Evolutionary conservation across 768 basidiomycete genomes (phyloP).

Genomic region (Boletus rubescentipes): DNA sequence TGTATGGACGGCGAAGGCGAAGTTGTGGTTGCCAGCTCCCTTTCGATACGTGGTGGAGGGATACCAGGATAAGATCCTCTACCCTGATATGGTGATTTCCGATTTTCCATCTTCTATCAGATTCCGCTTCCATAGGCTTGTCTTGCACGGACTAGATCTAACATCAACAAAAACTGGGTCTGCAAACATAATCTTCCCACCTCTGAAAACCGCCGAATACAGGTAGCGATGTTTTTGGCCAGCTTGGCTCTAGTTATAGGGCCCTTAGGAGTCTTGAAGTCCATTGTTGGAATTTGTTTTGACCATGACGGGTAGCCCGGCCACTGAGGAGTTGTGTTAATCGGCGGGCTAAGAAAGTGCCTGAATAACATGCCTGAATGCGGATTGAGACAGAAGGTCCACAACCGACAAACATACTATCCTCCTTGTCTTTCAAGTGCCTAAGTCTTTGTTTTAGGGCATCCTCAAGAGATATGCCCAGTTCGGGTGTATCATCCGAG

Average conservation of each 20-base stretch:
- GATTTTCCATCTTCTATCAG: constrained; percentile 62
- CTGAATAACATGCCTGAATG: constrained; percentile 52
- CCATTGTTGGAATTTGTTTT: constrained; percentile 78
- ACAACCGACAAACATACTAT: constrained; percentile 65
- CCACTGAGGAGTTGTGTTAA: constrained; percentile 49
- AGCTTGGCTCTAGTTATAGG: constrained; percentile 76
- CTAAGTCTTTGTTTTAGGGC: constrained; percentile 60
- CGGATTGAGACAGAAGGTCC: constrained; percentile 82
- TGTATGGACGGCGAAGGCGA: constrained; percentile 38
- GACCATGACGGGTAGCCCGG: constrained; percentile 78
- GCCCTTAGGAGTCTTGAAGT: constrained; percentile 75
- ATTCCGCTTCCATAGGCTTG: constrained; percentile 61
- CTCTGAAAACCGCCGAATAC: constrained; percentile 64
- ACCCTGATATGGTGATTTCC: constrained; percentile 54
- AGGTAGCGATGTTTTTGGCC: constrained; percentile 78
- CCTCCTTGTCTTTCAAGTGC: constrained; percentile 55
- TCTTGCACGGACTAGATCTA: constrained; percentile 45
- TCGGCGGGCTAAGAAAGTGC: background rate
- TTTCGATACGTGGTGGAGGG: constrained; percentile 80
- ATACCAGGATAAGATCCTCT: constrained; percentile 71
- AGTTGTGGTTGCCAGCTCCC: constrained; percentile 83
- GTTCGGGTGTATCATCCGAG: constrained; percentile 50
- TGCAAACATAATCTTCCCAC: constrained; percentile 34
- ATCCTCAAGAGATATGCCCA: constrained; percentile 63
- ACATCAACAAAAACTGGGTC: constrained; percentile 4